Evolutionary conservation across 2,329 filamentous ascomycete genomes (phyloP).

Genomic region (Dothiorella sarmentorum): DNA sequence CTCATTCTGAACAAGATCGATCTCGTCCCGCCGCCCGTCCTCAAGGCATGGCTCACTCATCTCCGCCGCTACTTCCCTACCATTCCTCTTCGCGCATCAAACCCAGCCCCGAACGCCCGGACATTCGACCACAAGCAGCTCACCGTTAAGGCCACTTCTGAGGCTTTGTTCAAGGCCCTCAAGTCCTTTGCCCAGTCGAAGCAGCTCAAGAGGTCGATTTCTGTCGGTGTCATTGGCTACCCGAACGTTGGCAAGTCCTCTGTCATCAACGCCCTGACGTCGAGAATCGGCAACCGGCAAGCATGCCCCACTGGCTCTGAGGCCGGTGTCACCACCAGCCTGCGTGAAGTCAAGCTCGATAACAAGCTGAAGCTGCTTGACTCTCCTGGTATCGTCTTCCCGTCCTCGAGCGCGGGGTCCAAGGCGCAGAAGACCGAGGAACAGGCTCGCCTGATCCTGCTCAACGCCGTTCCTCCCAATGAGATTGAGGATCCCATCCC

Average conservation of each 20-base stretch:
- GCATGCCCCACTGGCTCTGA: slow-evolving; percentile 88
- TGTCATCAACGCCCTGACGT: slow-evolving; percentile 88
- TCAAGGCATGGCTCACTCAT: slow-evolving; percentile 80
- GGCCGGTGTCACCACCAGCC: slow-evolving; percentile 84
- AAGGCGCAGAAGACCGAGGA: slow-evolving; percentile 62
- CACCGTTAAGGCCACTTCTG: slow-evolving; percentile 80
- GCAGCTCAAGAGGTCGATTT: slow-evolving; percentile 83
- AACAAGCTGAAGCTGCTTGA: slow-evolving; percentile 91
- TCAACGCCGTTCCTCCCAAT: slow-evolving; percentile 90
- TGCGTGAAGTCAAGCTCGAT: slow-evolving; percentile 89
- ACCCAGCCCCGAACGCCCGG: slow-evolving; percentile 77
- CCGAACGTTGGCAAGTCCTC: slow-evolving; percentile 96
- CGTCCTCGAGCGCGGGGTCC: slow-evolving; percentile 53
- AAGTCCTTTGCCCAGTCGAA: slow-evolving; percentile 83
- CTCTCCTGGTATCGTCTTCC: slow-evolving; percentile 93
- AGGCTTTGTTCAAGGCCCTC: slow-evolving; percentile 80
- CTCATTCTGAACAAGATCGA: slow-evolving; percentile 96
- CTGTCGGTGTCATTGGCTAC: slow-evolving; percentile 91
- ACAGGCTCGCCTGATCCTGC: slow-evolving; percentile 74
- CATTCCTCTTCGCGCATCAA: slow-evolving; percentile 80
- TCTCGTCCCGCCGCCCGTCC: slow-evolving; percentile 74
- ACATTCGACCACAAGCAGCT: slow-evolving; percentile 90
- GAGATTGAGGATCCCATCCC: slow-evolving; percentile 91
- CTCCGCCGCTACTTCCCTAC: slow-evolving; percentile 89
- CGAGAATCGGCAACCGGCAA: slow-evolving; percentile 66